Conservation (phyloP, 345 rosid species). For the Gossypium rotundifolium region DNA sequence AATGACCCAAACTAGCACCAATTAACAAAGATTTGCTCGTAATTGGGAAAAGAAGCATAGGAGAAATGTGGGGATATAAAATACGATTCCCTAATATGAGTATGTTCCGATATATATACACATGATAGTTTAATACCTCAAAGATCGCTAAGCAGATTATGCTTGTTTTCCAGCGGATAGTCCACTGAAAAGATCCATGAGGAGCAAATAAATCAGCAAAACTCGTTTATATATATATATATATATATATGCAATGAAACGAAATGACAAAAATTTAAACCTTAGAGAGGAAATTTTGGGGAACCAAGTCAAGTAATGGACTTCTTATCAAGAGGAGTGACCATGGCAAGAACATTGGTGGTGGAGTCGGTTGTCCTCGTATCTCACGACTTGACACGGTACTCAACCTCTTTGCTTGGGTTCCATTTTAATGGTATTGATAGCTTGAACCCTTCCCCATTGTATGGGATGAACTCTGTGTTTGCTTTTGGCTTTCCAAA, state of each 20-base stretch:
- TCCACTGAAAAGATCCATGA: not conserved
- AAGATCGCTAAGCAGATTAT: not conserved
- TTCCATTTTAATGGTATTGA: not conserved
- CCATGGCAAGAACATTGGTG: not conserved
- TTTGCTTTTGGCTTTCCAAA: not conserved
- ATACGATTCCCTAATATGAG: no score
- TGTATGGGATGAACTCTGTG: not conserved
- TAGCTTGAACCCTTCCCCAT: not conserved
- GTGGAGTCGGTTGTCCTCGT: conserved; percentile 1
- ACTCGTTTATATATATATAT: not conserved
- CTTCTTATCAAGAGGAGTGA: not conserved
- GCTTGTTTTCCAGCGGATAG: not conserved
- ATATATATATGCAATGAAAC: not conserved
- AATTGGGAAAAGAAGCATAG: no score
- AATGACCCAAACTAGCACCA: no score
- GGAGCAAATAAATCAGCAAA: not conserved
- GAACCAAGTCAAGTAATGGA: not conserved
- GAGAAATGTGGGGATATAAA: no score
- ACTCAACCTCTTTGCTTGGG: not conserved
- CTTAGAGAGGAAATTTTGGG: not conserved
- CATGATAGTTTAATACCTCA: not conserved
- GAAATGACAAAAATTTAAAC: not conserved
- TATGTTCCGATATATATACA: no score
- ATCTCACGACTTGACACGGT: not conserved
- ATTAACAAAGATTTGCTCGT: not conserved